Evolutionary conservation across 2,329 filamentous ascomycete genomes (phyloP).

Genomic region (Fusarium hainanense): DNA sequence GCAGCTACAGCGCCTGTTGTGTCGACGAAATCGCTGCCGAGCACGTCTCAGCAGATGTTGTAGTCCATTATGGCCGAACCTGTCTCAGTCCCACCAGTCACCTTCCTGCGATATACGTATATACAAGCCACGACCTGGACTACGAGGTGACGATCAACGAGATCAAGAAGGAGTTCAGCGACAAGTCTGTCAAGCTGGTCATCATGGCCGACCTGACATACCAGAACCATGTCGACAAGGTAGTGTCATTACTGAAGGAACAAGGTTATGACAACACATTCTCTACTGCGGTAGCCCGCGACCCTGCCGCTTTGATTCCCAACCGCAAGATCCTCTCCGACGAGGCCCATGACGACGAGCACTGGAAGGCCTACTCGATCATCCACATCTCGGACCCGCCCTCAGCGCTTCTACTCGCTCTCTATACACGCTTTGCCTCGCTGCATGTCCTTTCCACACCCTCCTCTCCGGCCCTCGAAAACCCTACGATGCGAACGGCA

Average conservation of each 20-base stretch:
- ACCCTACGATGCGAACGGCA: slow-evolving; percentile 58
- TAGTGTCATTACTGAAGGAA: slow-evolving; percentile 66
- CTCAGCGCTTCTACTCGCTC: slow-evolving; percentile 83
- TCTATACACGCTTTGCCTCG: slow-evolving; percentile 82
- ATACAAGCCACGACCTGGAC: slow-evolving; percentile 79
- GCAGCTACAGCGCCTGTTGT: slow-evolving; percentile 96
- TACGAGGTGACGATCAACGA: slow-evolving; percentile 65
- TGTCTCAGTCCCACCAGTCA: slow-evolving; percentile 91
- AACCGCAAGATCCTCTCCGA: slow-evolving; percentile 76
- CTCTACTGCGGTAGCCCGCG: slow-evolving; percentile 77
- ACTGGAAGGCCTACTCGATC: slow-evolving; percentile 75
- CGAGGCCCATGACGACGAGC: slow-evolving; percentile 54
- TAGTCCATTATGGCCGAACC: slow-evolving; percentile 93
- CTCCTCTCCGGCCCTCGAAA: slow-evolving; percentile 66
- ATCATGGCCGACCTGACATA: slow-evolving; percentile 93
- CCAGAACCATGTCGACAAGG: slow-evolving; percentile 73
- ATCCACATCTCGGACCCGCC: slow-evolving; percentile 89
- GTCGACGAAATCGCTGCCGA: slow-evolving; percentile 97
- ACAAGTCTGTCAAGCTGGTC: slow-evolving; percentile 72
- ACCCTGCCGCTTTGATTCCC: slow-evolving; percentile 83
- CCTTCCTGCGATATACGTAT: slow-evolving; percentile 90
- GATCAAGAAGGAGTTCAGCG: slow-evolving; percentile 76
- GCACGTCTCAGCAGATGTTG: slow-evolving; percentile 88
- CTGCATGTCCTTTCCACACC: slow-evolving; percentile 81
- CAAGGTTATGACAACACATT: slow-evolving; percentile 77